phyloP scores from a whole-genome alignment of 495 filamentous ascomycete genomes.

The Penicillium ucsense region DNA sequence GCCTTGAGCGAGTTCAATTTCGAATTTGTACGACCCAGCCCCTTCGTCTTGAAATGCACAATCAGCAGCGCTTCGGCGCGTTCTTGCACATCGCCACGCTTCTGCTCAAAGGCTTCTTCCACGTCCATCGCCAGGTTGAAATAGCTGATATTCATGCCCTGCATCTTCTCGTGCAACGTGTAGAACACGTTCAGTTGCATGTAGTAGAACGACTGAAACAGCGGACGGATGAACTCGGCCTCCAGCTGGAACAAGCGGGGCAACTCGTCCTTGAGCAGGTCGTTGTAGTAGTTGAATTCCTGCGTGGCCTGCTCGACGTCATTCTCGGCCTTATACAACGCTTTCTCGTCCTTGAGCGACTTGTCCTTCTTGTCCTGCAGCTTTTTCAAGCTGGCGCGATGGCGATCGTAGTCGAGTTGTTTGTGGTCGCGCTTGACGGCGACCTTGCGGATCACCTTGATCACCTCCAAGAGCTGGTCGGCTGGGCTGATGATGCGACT shows the following conservation, averaged over 20 bases:
- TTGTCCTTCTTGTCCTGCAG: slow-evolving; percentile 97
- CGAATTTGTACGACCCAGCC: slow-evolving; percentile 36
- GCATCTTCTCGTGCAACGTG: slow-evolving; percentile 96
- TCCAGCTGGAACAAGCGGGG: slow-evolving; percentile 90
- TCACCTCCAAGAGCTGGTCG: slow-evolving; percentile 86
- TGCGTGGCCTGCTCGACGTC: slow-evolving; percentile 88
- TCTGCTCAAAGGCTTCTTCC: slow-evolving; percentile 79
- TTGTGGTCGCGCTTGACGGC: slow-evolving; percentile 91
- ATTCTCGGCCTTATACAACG: slow-evolving; percentile 88
- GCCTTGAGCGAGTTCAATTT: slow-evolving; percentile 41
- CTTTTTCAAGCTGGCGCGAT: slow-evolving; percentile 75
- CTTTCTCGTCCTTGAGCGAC: slow-evolving; percentile 92
- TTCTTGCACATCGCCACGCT: slow-evolving; percentile 79
- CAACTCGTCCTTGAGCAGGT: slow-evolving; percentile 89
- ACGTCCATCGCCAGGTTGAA: slow-evolving; percentile 87
- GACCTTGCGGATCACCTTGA: slow-evolving; percentile 88
- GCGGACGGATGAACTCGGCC: slow-evolving; percentile 88
- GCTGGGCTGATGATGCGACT: slow-evolving; percentile 85
- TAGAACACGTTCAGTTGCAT: slow-evolving; percentile 99
- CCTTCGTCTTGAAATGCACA: slow-evolving; percentile 80
- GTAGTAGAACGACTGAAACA: slow-evolving; percentile 99
- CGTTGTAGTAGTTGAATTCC: slow-evolving; percentile 95
- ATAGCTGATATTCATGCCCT: slow-evolving; percentile 90
- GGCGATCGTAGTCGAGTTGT: slow-evolving; percentile 91
- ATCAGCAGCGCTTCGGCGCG: slow-evolving; percentile 69